Evolutionary conservation across 345 rosid species (phyloP).

Genomic region (Gossypium stocksii): DNA sequence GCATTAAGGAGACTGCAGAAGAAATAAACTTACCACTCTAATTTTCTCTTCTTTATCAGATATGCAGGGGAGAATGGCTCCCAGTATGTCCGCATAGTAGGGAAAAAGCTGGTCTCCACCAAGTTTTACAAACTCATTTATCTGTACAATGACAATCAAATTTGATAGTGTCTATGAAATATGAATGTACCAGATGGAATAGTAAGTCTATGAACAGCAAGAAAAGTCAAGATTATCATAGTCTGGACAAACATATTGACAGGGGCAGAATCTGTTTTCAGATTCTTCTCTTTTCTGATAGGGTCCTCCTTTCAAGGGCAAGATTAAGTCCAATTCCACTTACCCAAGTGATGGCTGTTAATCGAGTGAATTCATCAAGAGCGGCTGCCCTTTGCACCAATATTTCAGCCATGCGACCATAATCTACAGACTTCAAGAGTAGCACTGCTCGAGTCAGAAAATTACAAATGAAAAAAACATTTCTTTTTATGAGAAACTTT

Average conservation of each 20-base stretch:
- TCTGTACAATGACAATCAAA: conserved; percentile 38
- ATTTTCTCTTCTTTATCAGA: conserved; percentile 99
- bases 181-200: not conserved
- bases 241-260: not conserved
- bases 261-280: not conserved
- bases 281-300: not conserved
- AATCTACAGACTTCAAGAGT: conserved; percentile 99
- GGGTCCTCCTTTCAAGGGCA: not conserved
- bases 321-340: conserved; percentile 12
- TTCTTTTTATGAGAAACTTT: conserved; percentile 23
- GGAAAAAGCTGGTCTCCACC: conserved; percentile 98
- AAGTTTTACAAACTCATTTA: conserved; percentile 96
- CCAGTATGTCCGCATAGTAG: conserved; percentile 89
- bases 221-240: not conserved
- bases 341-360: conserved; percentile 99
- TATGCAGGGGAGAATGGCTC: conserved; percentile 94
- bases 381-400: conserved; percentile 93
- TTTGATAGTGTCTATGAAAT: not conserved
- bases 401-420: conserved; percentile 99
- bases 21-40: conserved; percentile 72
- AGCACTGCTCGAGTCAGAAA: conserved; percentile 86
- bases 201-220: not conserved
- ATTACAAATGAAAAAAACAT: conserved; percentile 48
- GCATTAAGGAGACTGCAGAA: not conserved
- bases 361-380: conserved; percentile 90